A percentile compares a stretch with the other conserved stretches of the same genome.
Conservation (phyloP, 371 early-diverging fungal species). For the Syncephalastrum contaminatum region DNA sequence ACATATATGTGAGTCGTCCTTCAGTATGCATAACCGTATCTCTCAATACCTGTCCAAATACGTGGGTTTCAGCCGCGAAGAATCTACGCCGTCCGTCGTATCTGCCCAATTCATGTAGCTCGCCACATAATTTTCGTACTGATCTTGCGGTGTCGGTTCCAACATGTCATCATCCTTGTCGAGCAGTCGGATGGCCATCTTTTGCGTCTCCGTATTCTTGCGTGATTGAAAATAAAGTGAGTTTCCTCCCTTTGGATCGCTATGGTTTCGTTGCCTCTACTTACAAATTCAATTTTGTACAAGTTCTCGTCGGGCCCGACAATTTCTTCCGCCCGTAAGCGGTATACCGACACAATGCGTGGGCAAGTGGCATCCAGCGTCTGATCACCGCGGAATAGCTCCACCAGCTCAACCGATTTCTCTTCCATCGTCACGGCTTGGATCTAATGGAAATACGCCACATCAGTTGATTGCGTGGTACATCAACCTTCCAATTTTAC, state of each 20-base stretch:
- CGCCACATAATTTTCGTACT: conserved; percentile 92
- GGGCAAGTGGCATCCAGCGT: conserved; percentile 19
- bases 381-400: conserved; percentile 33
- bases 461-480: no score
- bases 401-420: conserved; percentile 41
- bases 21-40: conserved; percentile 19
- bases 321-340: conserved; percentile 78
- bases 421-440: conserved; percentile 43
- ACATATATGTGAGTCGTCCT: neutral
- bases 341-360: conserved; percentile 57
- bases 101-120: conserved; percentile 80
- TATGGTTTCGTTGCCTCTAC: conserved; percentile 13
- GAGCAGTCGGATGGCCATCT: conserved; percentile 83
- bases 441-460: conserved; percentile 31
- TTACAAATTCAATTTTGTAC: conserved; percentile 84
- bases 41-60: conserved; percentile 55
- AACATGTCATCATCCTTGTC: conserved; percentile 83
- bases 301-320: conserved; percentile 81
- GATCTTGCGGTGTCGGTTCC: conserved; percentile 82
- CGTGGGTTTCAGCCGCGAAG: conserved; percentile 53
- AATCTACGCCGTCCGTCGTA: conserved; percentile 71
- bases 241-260: no score
- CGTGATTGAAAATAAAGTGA: neutral
- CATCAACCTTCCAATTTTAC: no score
- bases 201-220: conserved; percentile 59